Conservation (phyloP, 192 early-diverging fungal genomes). For the Gryganskiella cystojenkinii region DNA sequence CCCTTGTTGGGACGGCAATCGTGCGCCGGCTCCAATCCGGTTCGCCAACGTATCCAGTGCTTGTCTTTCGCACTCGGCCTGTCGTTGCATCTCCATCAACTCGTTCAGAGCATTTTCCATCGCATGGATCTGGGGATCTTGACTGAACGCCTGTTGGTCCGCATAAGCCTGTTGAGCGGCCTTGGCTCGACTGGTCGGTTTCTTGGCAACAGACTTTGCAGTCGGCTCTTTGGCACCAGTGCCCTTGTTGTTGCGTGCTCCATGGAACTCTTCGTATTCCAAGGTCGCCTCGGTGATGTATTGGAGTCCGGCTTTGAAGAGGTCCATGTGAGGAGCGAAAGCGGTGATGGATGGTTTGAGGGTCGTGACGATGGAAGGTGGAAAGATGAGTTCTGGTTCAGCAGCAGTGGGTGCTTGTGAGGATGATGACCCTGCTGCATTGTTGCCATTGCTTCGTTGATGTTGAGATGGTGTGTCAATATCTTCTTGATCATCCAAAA, state of each 20-base stretch:
- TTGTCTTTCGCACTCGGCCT: conserved; percentile 22
- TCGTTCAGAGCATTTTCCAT: conserved; percentile 32
- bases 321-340: conserved; percentile 22
- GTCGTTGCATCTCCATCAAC: conserved; percentile 17
- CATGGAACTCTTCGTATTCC: conserved; percentile 45
- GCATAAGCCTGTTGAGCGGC: conserved; percentile 15
- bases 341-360: conserved; percentile 16
- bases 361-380: conserved; percentile 10
- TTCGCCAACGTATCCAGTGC: conserved; percentile 21
- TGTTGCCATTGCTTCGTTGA: neutral
- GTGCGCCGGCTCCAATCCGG: conserved; percentile 7
- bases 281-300: conserved; percentile 26
- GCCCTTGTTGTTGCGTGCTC: conserved; percentile 8
- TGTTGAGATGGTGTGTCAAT: neutral
- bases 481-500: no score
- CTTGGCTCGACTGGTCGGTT: conserved; percentile 19
- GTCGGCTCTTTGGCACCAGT: conserved; percentile 20
- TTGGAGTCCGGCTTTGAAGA: conserved; percentile 27
- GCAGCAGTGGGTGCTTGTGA: neutral
- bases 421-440: conserved; percentile 12
- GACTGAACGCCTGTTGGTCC: conserved; percentile 34
- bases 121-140: conserved; percentile 24
- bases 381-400: conserved; percentile 1
- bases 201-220: neutral
- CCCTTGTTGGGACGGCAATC: conserved; percentile 5